These are phyloP conservation scores for Salvia rosmarinus DNA, from an alignment of 257 asterid species.

Conservation along the genomic window DNA sequence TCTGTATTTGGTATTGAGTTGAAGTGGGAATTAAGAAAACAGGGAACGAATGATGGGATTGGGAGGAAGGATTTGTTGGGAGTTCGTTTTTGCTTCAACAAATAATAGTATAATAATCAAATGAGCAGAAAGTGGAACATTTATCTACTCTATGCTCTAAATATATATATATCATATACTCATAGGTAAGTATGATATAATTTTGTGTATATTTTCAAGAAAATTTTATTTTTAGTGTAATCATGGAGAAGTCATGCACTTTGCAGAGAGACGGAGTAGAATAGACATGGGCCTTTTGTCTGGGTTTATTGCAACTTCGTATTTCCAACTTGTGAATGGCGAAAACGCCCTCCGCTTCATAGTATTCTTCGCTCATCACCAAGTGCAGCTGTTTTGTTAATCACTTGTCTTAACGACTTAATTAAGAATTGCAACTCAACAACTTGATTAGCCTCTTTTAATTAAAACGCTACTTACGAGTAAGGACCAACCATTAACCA, in stretches of 20 bases:
- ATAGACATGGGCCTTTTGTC: constrained; percentile 53
- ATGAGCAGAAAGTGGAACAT: background rate
- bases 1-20: constrained; percentile 55
- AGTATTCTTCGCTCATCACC: constrained; percentile 6
- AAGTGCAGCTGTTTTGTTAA: constrained; percentile 26
- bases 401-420: constrained; percentile 1
- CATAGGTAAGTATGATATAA: too few species aligned
- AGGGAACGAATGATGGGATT: constrained; percentile 29
- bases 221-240: background rate
- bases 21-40: constrained; percentile 57
- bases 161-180: too few species aligned
- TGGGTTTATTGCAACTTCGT: constrained; percentile 35
- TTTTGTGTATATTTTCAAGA: constrained; percentile 16
- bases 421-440: constrained; percentile 29
- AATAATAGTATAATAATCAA: background rate
- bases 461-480: background rate
- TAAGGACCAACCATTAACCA: background rate
- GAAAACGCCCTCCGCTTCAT: constrained; percentile 13
- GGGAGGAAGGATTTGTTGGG: constrained; percentile 44
- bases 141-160: constrained; percentile 23
- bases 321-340: constrained; percentile 24
- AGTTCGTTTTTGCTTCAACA: constrained; percentile 54
- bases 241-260: constrained; percentile 32
- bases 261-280: constrained; percentile 53
- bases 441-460: constrained; percentile 6